A percentile compares a stretch with the other conserved stretches of the same genome.
Evolutionary conservation across 129 eudicot species (phyloP).

Genomic region (Rutidosis leptorrhynchoides): DNA sequence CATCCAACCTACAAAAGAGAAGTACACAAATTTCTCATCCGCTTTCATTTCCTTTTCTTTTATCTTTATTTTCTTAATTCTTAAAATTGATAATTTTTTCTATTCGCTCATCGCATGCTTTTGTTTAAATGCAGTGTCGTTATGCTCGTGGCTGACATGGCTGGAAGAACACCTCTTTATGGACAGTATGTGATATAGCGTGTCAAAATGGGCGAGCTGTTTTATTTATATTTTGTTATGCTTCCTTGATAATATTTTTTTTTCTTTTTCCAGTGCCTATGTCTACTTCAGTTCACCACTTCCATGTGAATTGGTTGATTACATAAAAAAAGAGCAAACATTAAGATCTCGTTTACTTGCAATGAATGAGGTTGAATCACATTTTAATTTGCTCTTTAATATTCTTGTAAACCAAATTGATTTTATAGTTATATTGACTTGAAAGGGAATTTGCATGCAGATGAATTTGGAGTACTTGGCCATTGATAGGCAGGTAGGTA

Average conservation of each 20-base stretch:
- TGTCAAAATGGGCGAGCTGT: too few species aligned
- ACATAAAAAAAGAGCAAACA: conserved; percentile 67
- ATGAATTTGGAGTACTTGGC: too few species aligned
- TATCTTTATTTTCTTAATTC: neutral
- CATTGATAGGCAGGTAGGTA: conserved; percentile 97
- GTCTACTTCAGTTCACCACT: too few species aligned
- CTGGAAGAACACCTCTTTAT: conserved; percentile 78
- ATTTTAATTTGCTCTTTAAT: conserved; percentile 2
- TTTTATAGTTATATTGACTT: conserved; percentile 17
- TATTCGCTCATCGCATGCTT: conserved; percentile 17
- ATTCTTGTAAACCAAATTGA: conserved; percentile 11
- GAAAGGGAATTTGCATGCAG: conserved; percentile 53
- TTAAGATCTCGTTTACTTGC: conserved; percentile 76
- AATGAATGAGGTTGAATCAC: conserved; percentile 67
- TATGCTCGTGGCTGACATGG: conserved; percentile 76
- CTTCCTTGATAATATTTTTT: conserved; percentile 11
- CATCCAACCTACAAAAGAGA: conserved; percentile 92
- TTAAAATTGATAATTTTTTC: too few species aligned
- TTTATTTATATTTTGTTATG: conserved; percentile 8
- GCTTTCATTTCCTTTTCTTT: neutral
- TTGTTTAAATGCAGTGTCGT: conserved; percentile 59
- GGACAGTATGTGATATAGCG: conserved; percentile 54
- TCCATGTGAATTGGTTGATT: conserved; percentile 57
- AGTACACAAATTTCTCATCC: conserved; percentile 39
- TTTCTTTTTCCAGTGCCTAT: too few species aligned